Evolutionary conservation across 139 green algal genomes (phyloP).

Genomic region (Tetradesmus obliquus): DNA sequence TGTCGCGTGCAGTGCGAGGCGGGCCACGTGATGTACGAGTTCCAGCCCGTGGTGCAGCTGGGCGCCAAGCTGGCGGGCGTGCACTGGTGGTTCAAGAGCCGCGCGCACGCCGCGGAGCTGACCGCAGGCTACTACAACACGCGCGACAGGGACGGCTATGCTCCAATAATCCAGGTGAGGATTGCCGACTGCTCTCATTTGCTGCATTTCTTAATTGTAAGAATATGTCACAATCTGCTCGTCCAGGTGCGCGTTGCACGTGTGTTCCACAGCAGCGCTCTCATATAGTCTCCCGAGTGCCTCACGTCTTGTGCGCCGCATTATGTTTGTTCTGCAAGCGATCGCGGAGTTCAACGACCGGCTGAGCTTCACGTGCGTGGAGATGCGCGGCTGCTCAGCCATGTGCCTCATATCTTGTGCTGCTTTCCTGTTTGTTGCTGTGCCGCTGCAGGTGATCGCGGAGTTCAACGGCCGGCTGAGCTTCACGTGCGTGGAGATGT

Average conservation of each 20-base stretch:
- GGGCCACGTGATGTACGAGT: slow-evolving; percentile 69
- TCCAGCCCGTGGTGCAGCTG: slow-evolving; percentile 75
- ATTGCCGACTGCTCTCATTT: not conserved
- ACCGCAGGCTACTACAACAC: slow-evolving; percentile 99
- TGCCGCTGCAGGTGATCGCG: not conserved
- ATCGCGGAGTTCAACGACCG: slow-evolving; percentile 55
- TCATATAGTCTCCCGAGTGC: no score
- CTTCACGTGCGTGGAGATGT: slow-evolving; percentile 99
- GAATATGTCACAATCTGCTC: no score
- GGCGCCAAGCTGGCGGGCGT: slow-evolving; percentile 96
- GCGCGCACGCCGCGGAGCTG: slow-evolving; percentile 94
- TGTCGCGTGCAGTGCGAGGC: not conserved
- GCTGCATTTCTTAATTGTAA: not conserved
- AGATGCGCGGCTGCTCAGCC: slow-evolving; percentile 93
- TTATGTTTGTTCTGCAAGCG: not conserved
- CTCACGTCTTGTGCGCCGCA: no score
- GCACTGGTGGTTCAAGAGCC: slow-evolving; percentile 99
- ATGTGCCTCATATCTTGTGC: no score
- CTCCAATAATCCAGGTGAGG: slow-evolving; percentile 55
- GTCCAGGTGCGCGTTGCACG: no score
- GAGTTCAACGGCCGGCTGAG: slow-evolving; percentile 71
- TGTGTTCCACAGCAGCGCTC: no score
- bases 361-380: slow-evolving; percentile 97
- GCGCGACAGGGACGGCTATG: slow-evolving; percentile 84
- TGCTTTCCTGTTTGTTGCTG: no score